Conservation (phyloP, 139 green algal species). For the Trebouxia sp. region DNA sequence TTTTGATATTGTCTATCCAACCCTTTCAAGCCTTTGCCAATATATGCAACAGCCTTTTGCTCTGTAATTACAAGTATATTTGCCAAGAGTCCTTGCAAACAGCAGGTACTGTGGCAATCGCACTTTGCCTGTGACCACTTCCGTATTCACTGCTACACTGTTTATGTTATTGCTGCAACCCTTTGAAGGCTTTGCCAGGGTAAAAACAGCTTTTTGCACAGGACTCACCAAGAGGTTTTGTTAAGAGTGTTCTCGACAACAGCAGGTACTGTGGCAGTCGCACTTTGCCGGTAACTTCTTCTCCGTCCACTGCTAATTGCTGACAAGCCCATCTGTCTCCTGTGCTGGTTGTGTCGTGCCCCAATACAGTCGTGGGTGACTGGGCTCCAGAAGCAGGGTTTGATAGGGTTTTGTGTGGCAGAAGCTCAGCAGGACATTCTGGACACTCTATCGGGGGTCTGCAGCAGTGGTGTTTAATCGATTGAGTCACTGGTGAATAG, state of each 20-base stretch:
- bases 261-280: conserved; percentile 73
- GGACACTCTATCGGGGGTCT: not conserved
- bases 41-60: no score
- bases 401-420: not conserved
- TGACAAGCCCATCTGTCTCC: conserved; percentile 38
- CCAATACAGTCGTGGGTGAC: not conserved
- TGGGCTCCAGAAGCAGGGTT: not conserved
- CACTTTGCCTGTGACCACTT: conserved; percentile 64
- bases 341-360: not conserved
- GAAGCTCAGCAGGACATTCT: not conserved
- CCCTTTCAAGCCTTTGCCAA: no score
- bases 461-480: not conserved
- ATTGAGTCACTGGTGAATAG: not conserved
- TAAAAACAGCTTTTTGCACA: not conserved
- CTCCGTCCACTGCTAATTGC: conserved; percentile 68
- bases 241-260: conserved; percentile 60
- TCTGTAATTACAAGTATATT: conserved; percentile 29
- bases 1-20: no score
- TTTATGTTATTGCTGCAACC: no score
- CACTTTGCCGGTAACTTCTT: conserved; percentile 65
- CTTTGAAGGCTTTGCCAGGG: no score
- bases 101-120: conserved; percentile 70
- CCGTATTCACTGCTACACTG: conserved; percentile 69
- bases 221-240: conserved; percentile 41
- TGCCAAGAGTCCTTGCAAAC: conserved; percentile 56